Conservation (phyloP, 345 rosid genomes). For the Dipteronia dyeriana region DNA sequence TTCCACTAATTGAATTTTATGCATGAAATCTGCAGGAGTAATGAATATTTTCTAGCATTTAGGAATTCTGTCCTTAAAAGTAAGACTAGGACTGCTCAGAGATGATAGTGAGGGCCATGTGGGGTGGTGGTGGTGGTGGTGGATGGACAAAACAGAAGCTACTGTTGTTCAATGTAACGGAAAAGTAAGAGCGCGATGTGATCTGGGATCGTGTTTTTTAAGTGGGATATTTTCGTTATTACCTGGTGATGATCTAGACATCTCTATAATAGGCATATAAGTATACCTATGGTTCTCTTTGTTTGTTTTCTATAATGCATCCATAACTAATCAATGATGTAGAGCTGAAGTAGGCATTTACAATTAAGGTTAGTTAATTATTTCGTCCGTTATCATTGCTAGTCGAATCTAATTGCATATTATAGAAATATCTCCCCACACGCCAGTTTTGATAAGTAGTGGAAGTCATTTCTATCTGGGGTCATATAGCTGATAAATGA, state of each 20-base stretch:
- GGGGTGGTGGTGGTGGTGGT: not conserved
- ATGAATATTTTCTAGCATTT: not conserved
- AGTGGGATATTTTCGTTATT: not conserved
- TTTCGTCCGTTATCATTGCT: not conserved
- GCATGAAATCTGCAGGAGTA: not conserved
- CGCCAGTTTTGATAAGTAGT: not conserved
- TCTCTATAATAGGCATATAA: not conserved
- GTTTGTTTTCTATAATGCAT: not conserved
- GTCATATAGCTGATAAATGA: not conserved
- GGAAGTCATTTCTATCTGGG: not conserved
- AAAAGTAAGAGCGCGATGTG: not conserved
- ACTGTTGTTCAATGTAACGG: not conserved
- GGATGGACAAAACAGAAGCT: not conserved
- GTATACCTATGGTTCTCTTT: not conserved
- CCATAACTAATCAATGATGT: not conserved
- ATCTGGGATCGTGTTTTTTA: not conserved
- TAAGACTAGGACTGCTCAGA: not conserved
- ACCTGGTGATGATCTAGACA: not conserved
- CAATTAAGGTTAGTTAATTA: not conserved
- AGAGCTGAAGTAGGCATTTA: conserved; percentile 1
- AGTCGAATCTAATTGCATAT: not conserved
- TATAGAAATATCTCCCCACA: conserved; percentile 1
- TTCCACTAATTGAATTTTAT: conserved; percentile 3
- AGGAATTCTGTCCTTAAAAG: not conserved
- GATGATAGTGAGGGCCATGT: not conserved